Conservation (phyloP, 2,329 filamentous ascomycete species). For the Xylariaceae sp. region DNA sequence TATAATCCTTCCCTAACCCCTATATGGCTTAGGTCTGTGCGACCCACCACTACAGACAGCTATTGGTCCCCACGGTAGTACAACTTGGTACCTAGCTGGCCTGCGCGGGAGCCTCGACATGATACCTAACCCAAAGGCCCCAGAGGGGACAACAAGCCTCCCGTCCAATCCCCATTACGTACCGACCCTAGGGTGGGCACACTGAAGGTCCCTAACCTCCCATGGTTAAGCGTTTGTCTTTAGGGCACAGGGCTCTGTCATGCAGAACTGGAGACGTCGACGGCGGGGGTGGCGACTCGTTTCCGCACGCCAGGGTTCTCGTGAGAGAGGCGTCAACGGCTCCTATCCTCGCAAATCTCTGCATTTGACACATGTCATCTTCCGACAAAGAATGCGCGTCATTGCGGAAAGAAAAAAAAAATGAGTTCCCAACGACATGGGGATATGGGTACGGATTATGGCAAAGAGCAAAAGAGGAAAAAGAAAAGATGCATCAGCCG, state of each 20-base stretch:
- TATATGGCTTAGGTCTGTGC: too few species aligned
- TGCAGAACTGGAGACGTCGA: neutral
- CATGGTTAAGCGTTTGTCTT: neutral
- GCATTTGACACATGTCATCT: neutral
- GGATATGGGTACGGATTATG: too few species aligned
- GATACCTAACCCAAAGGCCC: too few species aligned
- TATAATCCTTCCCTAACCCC: too few species aligned
- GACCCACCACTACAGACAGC: too few species aligned
- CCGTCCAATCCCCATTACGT: too few species aligned
- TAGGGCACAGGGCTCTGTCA: neutral
- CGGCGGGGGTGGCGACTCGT: neutral
- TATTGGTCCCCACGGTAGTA: too few species aligned
- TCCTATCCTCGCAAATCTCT: neutral
- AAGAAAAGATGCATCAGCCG: conserved; percentile 33
- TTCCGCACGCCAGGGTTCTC: neutral
- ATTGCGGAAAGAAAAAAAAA: neutral
- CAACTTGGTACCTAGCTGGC: neutral
- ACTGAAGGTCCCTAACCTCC: neutral
- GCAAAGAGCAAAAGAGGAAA: neutral
- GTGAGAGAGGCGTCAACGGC: neutral
- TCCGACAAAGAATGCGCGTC: neutral
- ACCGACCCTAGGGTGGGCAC: too few species aligned
- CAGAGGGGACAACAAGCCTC: too few species aligned
- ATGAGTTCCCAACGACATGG: neutral
- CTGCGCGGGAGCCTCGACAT: too few species aligned